phyloP scores from a whole-genome alignment of 2,329 filamentous ascomycete species.

The Hymenoscyphus occultus region DNA sequence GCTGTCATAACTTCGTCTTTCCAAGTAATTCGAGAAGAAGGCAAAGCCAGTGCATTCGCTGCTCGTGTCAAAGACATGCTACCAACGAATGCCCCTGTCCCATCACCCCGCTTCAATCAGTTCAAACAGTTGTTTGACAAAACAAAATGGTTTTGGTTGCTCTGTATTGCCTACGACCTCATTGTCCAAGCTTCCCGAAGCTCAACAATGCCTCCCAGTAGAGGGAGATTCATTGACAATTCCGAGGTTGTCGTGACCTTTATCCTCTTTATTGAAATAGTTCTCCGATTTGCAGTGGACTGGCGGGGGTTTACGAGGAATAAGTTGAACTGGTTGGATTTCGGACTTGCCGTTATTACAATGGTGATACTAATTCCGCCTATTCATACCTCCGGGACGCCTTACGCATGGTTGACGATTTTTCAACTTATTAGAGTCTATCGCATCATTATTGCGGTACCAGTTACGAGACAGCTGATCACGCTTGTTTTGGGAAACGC shows the following conservation, averaged over 20 bases:
- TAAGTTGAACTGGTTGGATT: slow-evolving; percentile 75
- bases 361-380: slow-evolving; percentile 80
- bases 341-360: slow-evolving; percentile 76
- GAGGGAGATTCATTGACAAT: slow-evolving; percentile 63
- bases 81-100: slow-evolving; percentile 33
- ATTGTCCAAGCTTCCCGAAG: slow-evolving; percentile 75
- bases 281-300: slow-evolving; percentile 72
- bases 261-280: slow-evolving; percentile 76
- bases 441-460: slow-evolving; percentile 83
- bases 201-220: slow-evolving; percentile 64
- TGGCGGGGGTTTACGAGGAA: slow-evolving; percentile 77
- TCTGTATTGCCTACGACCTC: slow-evolving; percentile 77
- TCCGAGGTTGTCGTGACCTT: slow-evolving; percentile 76
- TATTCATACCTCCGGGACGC: slow-evolving; percentile 66
- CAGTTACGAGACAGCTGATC: slow-evolving; percentile 84
- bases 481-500: slow-evolving; percentile 86
- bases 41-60: slow-evolving; percentile 89
- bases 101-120: slow-evolving; percentile 42
- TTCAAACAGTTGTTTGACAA: slow-evolving; percentile 74
- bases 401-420: slow-evolving; percentile 84
- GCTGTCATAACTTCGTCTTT: slow-evolving; percentile 98
- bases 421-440: slow-evolving; percentile 94
- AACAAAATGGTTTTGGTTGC: slow-evolving; percentile 73
- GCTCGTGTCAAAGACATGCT: slow-evolving; percentile 55
- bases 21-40: slow-evolving; percentile 96